Evolutionary conservation across 208 protist genomes (phyloP), one percentile per base, ranked within the genome.

Genomic region (Herpetomonas muscarum): DNA sequence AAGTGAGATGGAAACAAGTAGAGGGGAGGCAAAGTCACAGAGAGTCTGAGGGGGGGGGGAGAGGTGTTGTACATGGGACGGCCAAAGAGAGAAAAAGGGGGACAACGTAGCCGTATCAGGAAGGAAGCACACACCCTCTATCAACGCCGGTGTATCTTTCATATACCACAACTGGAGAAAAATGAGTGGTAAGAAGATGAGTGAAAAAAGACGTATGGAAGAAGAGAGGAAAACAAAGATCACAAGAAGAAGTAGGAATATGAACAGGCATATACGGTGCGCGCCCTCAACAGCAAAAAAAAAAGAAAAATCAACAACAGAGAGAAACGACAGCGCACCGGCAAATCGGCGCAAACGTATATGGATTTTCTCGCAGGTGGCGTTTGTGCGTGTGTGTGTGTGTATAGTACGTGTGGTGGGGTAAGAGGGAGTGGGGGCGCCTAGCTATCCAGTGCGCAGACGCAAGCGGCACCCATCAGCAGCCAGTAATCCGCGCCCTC

Each of bases 401-500:
- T n/a, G n/a, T n/a, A n/a, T n/a, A n/a, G n/a, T n/a, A 39, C 34
- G 13, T 39, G 37, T 32, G 41, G 46, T 7, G 21, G n/a, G 9
- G 55, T 7, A 28, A 60, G 25, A 60, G 25, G 10, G 28, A 50
- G 28, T 6, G n/a, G 30, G n/a, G 3, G 21, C 30, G 19, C 3
- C 37, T 74, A 89, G 17, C 74, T 54, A 28, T 84, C 67, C 52
- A 97, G 70, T 1, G 87, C 86, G 46, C 87, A 94, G 21, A 94
- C 89, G 55, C 87, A 92, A 7, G 92, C 92, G 17, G 87, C 86
- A 46, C 92, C 92, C 65, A 90, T 95, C 22, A 94, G 79, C 32
- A 92, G 64, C 92, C 92, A 97, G 68, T 93, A 97, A 76, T 95
- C 87, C 9, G 83, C 75, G 31, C 69, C 68, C 52, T 94, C 61